Evolutionary conservation across 352 stramenopile genomes (phyloP).

Genomic region (Pythium oligandrum): DNA sequence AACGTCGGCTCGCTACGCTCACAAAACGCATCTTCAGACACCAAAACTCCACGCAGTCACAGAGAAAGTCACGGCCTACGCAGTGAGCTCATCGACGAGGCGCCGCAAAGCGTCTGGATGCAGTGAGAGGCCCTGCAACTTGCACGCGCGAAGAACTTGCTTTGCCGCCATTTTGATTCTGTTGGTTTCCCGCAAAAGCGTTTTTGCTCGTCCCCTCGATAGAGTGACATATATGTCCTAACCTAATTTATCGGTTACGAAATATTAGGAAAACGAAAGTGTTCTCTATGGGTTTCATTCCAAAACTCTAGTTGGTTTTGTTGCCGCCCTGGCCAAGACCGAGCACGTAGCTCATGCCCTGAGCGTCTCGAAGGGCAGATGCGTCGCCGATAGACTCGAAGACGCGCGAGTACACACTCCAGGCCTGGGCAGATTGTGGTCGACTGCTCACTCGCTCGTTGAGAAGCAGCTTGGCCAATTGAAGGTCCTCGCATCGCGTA

Average conservation of each 20-base stretch:
- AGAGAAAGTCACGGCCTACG: constrained; percentile 1
- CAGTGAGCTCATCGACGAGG: constrained; percentile 53
- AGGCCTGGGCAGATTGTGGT: constrained; percentile 77
- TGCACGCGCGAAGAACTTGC: constrained; percentile 78
- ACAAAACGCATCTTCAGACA: too few species aligned
- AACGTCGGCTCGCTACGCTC: constrained; percentile 53
- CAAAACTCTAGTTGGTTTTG: constrained; percentile 48
- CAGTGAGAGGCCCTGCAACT: constrained; percentile 78
- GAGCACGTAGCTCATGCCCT: constrained; percentile 87
- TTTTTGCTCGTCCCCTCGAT: background rate
- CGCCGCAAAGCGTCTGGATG: constrained; percentile 63
- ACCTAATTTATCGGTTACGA: too few species aligned
- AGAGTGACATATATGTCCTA: constrained; percentile 3
- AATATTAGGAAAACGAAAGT: too few species aligned
- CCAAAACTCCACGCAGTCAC: background rate
- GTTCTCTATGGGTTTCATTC: too few species aligned
- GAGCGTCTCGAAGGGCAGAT: constrained; percentile 73
- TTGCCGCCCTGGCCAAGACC: constrained; percentile 74
- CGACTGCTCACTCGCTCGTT: constrained; percentile 74
- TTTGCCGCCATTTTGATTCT: constrained; percentile 50
- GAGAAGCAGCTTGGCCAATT: constrained; percentile 72
- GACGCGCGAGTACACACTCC: constrained; percentile 71
- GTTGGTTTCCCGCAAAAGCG: too few species aligned
- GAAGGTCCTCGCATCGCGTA: constrained; percentile 60
- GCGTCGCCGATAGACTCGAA: constrained; percentile 63